phyloP scores from a whole-genome alignment of 2,329 filamentous ascomycete species.

The Alternaria brassicae region DNA sequence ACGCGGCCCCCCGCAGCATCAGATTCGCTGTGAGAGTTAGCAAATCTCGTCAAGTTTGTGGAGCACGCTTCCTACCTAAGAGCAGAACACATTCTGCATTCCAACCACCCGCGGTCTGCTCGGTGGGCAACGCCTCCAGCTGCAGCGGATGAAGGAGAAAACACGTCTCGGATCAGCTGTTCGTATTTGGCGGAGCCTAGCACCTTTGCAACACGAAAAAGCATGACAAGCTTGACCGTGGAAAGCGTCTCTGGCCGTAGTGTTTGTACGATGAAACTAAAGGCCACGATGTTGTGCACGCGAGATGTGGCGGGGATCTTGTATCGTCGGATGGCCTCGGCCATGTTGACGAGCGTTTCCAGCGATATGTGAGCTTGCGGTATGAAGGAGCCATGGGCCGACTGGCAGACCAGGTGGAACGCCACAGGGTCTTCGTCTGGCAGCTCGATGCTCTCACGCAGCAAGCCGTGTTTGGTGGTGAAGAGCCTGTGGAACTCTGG shows the following conservation, averaged over 20 bases:
- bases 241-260: conserved; percentile 12
- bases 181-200: conserved; percentile 6
- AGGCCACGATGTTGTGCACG: conserved; percentile 5
- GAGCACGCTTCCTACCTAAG: conserved; percentile 8
- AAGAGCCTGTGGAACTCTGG: conserved; percentile 15
- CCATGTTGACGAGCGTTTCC: conserved; percentile 11
- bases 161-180: conserved; percentile 11
- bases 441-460: conserved; percentile 2
- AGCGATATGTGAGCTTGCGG: conserved; percentile 12
- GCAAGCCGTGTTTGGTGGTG: not conserved
- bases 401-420: conserved; percentile 14
- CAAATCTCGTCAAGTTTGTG: not conserved
- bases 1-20: conserved; percentile 2
- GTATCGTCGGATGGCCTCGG: conserved; percentile 9
- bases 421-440: conserved; percentile 9
- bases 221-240: conserved; percentile 6
- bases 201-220: conserved; percentile 5
- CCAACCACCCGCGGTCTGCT: not conserved
- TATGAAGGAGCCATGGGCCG: conserved; percentile 15
- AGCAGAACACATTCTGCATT: conserved; percentile 6
- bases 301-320: conserved; percentile 5
- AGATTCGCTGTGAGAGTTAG: conserved; percentile 14
- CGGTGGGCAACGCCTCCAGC: not conserved
- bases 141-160: conserved; percentile 3
- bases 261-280: conserved; percentile 7